Evolutionary conservation across 768 basidiomycete genomes (phyloP), one percentile per base, ranked within the genome.

Genomic region (Zangia roseola): DNA sequence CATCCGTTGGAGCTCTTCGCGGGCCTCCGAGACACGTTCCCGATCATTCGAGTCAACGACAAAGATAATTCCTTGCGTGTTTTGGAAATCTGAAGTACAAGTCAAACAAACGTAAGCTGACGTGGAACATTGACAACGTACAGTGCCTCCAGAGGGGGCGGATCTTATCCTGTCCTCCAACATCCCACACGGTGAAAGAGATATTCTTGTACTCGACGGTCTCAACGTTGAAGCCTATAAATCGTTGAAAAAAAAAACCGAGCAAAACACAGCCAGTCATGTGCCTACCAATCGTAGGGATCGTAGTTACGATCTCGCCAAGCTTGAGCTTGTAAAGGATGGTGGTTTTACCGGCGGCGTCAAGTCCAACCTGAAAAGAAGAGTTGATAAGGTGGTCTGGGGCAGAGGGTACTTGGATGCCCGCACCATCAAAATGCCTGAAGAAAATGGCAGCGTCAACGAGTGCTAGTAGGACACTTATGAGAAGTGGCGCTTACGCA

Each of bases 201-300:
- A 98, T 97, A 80, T 98, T 99, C 83, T 97, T 98, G 78, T 99
- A 98, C 73, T 98, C 95, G 59, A 99, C 97, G 53, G 97, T 98
- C 81, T 99, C 97, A 61, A 99, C 97, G 70, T 99, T 99, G 81
- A 99, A 99, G 52, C 97, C 97, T 97, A 58, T 20, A 34, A n/a
- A 24, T 60, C 50, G 64, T 60, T n/a, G n/a, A n/a, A n/a, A n/a
- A 42, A 56, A 46, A 51, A 52, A 40, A 25, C 7, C 21, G 17
- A 25, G 16, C 31, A 10, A 31, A 36, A 21, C 40, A 38, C 16
- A 35, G 34, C 34, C 40, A 50, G 49, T 51, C 52, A 47, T 52
- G 53, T 53, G 77, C 87, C 67, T 63, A 94, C 95, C 95, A 74
- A 99, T 98, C 68, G 97, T 98, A 54, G 97, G 97, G 71, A 99